Evolutionary conservation across 441 rosid genomes (phyloP), one percentile per base, ranked within the genome.

Genomic region (Euphorbia celastroides): DNA sequence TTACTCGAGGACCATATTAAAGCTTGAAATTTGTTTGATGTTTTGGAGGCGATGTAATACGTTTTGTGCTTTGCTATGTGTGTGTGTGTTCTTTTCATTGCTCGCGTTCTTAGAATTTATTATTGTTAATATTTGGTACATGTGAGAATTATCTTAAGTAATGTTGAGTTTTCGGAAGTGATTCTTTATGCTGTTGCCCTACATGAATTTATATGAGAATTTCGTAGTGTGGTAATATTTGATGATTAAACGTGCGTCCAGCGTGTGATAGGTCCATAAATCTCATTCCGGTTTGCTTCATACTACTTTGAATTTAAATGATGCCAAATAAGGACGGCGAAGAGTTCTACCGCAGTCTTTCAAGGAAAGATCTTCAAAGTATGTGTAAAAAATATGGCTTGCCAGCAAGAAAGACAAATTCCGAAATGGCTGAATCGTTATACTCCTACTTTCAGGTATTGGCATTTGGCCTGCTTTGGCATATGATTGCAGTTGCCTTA

Each of bases 301-400:
- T 64, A 14, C 52, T 48, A 25, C 60, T 52, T 72, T 30, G 36
- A 73, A 38, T 56, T 57, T 67, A 75, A 73, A 72, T 72, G 84
- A 88, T 88, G 92, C 77, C 68, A 10, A 80, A 75, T 70, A 72
- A 79, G 70, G 79, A 78, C 57, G 79, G 68, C 52, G 76, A 75
- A 64, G 82, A 77, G 17, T 82, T 65, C 70, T 79, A 68, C 67
- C 67, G 65, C 17, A 70, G 75, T 17, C 87, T 79, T 70, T 75
- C 97, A 7, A 78, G 94, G 76, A 88, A 82, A 83, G 91, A 88
- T 74, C 91, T 90, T 68, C 89, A 84, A 65, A 82, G 79, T 77
- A 61, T 86, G 70, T 88, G 97, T 78, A 85, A 85, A 80, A 78
- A 72, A 56, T 83, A 77, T 76, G 80, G 84, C 58, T 76, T 90